Base-by-base conservation (phyloP, 495 filamentous ascomycete species). In the Thozetella sp. region DNA sequence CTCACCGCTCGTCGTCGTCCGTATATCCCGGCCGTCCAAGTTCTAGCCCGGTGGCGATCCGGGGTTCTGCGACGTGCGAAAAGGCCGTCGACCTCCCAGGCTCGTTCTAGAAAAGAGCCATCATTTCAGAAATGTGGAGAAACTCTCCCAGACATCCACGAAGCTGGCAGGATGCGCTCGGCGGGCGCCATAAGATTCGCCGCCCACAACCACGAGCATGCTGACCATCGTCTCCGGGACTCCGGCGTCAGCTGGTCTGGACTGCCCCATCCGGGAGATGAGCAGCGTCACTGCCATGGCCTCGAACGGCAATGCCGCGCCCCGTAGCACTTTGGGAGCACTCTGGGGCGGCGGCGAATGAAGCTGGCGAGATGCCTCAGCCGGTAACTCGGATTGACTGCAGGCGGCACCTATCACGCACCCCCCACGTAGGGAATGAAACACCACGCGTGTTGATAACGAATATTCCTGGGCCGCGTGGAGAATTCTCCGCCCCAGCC, bases 1-100 rank as follows among this genome's bases (percentile, higher is more conserved):
- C 15, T 6, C 6, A 37, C 30, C 30, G 6, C 15, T 37, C 30
- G 30, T 37, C 30, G 15, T 37, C 30, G 6, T 15, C 30, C 30
- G 15, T n/a, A n/a, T n/a, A n/a, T n/a, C n/a, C n/a, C n/a, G n/a
- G n/a, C n/a, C n/a, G n/a, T n/a, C n/a, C n/a, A n/a, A 53, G 25
- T 53, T 15, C 51, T 53, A n/a, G 26, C 27, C 27, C 51, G 27
- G 51, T 25, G 25, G 51, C 17, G n/a, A 53, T 34, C 27, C 24
- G 11, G 27, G 51, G 22, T 34, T 53, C 22, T 53, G 22, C 23
- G 22, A 25, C 51, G 26, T 53, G 22, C 51, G 51, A 25, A 2
- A 22, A 53, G 22, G 22, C 51, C 51, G 51, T 25, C 51, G 26
- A 25, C 51, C 51, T 53, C 51, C 22, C n/a, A n/a, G n/a, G n/a